Evolutionary conservation across 2,329 filamentous ascomycete genomes (phyloP).

Genomic region (Amphichorda felina): DNA sequence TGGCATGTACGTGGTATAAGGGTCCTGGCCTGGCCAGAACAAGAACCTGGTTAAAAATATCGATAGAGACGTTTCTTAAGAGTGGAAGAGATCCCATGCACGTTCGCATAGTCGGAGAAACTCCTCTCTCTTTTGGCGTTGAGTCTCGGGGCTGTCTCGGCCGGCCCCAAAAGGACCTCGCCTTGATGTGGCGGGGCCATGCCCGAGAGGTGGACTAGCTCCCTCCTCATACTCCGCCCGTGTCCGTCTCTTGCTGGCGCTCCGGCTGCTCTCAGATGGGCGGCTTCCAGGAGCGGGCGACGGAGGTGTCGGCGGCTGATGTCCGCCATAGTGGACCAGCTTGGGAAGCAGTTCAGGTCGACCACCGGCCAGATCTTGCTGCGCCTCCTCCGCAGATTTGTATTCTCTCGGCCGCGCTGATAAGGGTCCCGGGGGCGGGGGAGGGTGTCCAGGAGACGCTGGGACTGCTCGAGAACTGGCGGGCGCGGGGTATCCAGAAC

Average conservation of each 20-base stretch:
- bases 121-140: constrained; percentile 80
- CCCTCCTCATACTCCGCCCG: constrained; percentile 93
- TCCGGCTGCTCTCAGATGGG: constrained; percentile 38
- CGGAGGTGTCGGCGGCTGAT: constrained; percentile 85
- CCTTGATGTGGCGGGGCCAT: constrained; percentile 50
- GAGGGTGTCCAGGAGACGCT: constrained; percentile 66
- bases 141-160: constrained; percentile 71
- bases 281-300: constrained; percentile 53
- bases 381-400: constrained; percentile 89
- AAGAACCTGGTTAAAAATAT: no score
- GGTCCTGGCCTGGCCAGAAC: not conserved
- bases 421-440: constrained; percentile 33
- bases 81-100: constrained; percentile 97
- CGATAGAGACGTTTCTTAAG: constrained; percentile 37
- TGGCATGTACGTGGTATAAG: not conserved
- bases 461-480: constrained; percentile 54
- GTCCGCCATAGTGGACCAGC: constrained; percentile 88
- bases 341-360: constrained; percentile 85
- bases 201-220: constrained; percentile 71
- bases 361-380: constrained; percentile 82
- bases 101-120: constrained; percentile 77
- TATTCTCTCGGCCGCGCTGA: constrained; percentile 69
- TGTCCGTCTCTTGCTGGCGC: constrained; percentile 59
- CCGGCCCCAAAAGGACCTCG: constrained; percentile 69
- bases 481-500: constrained; percentile 46